Conservation (phyloP, 1,284 basidiomycete species). For the Xerocomus amazonicus region DNA sequence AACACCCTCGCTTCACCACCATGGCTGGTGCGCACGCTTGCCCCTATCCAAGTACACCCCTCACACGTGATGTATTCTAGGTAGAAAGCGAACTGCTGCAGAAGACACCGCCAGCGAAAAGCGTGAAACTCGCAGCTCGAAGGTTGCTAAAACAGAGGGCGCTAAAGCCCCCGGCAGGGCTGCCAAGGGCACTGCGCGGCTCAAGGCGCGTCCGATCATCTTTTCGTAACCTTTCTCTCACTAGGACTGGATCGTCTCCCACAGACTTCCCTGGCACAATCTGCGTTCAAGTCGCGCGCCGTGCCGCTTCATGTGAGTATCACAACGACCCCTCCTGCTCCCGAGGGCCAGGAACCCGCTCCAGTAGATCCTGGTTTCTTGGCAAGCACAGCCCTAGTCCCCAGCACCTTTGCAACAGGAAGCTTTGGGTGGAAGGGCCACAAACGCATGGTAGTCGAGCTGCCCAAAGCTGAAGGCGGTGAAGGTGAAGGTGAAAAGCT, state of each 20-base stretch:
- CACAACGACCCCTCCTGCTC: conserved; percentile 60
- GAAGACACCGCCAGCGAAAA: conserved; percentile 37
- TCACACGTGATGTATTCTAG: conserved; percentile 22
- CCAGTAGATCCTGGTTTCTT: conserved; percentile 58
- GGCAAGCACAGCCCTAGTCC: conserved; percentile 52
- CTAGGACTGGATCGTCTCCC: background rate
- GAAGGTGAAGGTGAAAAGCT: conserved; percentile 57
- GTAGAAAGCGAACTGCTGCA: conserved; percentile 46
- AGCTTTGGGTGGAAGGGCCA: conserved; percentile 80
- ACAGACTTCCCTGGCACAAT: conserved; percentile 45
- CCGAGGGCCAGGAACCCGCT: conserved; percentile 38
- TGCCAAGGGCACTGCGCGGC: conserved; percentile 41
- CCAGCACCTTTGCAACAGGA: conserved; percentile 63
- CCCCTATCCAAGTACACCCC: conserved; percentile 16
- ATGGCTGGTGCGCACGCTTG: conserved; percentile 33
- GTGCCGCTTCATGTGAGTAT: conserved; percentile 64
- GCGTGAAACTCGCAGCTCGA: conserved; percentile 44
- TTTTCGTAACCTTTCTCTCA: too few relatives aligned
- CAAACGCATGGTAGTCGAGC: conserved; percentile 62
- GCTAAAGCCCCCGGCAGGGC: conserved; percentile 25
- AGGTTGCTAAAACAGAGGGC: conserved; percentile 46
- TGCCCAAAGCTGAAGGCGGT: conserved; percentile 50
- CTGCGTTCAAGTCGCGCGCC: conserved; percentile 61
- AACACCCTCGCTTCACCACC: background rate
- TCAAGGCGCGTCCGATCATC: conserved; percentile 22